Conservation (phyloP, 2,329 filamentous ascomycete genomes). For the Hypomyces rosellus region DNA sequence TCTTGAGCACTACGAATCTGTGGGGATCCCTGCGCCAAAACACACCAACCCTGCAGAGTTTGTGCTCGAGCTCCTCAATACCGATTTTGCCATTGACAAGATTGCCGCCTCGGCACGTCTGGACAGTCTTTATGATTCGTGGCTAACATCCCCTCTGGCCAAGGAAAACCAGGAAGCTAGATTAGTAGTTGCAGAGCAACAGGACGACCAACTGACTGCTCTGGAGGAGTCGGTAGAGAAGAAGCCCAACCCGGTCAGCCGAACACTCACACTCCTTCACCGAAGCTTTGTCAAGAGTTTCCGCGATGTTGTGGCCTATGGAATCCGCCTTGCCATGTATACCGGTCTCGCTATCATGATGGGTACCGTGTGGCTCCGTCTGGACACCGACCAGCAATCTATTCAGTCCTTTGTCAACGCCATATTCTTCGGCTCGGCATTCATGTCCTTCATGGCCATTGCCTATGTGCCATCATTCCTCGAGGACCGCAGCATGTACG, state of each 20-base stretch:
- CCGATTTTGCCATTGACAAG: slow-evolving; percentile 57
- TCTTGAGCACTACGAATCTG: slow-evolving; percentile 54
- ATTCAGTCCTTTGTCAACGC: slow-evolving; percentile 81
- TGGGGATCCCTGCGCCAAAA: slow-evolving; percentile 57
- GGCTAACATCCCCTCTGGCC: slow-evolving; percentile 20
- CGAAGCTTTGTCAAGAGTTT: slow-evolving; percentile 78
- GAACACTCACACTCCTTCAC: slow-evolving; percentile 61
- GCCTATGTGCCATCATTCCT: slow-evolving; percentile 74
- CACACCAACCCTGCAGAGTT: slow-evolving; percentile 77
- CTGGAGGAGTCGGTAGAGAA: neutral
- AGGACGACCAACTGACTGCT: slow-evolving; percentile 11
- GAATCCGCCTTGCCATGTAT: slow-evolving; percentile 79
- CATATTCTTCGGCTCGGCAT: slow-evolving; percentile 68
- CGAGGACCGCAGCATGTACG: slow-evolving; percentile 19
- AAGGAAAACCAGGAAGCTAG: slow-evolving; percentile 18
- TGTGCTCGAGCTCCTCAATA: slow-evolving; percentile 71
- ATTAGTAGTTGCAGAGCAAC: slow-evolving; percentile 24
- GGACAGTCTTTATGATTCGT: slow-evolving; percentile 20
- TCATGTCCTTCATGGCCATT: slow-evolving; percentile 77
- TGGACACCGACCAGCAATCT: slow-evolving; percentile 60
- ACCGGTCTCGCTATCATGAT: slow-evolving; percentile 70
- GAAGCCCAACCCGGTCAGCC: slow-evolving; percentile 38
- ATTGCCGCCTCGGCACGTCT: slow-evolving; percentile 35
- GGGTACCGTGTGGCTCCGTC: slow-evolving; percentile 79
- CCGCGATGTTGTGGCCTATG: slow-evolving; percentile 77